These are phyloP conservation scores for Colletotrichum paranaense DNA, from an alignment of 2,329 filamentous ascomycete genomes.

Conservation along the genomic window DNA sequence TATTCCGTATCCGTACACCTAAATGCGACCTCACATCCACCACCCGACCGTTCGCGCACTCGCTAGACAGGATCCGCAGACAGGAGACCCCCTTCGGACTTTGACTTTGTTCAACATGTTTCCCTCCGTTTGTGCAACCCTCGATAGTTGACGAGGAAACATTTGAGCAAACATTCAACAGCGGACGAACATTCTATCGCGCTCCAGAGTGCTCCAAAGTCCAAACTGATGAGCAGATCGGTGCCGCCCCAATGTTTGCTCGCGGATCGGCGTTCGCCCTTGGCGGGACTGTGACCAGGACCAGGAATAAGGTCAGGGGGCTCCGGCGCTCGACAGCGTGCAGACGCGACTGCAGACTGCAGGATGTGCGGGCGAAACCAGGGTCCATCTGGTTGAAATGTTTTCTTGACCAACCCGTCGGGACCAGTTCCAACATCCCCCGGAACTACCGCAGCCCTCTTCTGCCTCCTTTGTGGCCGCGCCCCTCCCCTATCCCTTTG, in stretches of 20 bases:
- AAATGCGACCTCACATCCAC: slow-evolving; percentile 29
- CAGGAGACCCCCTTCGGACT: background rate
- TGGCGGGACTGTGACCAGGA: slow-evolving; percentile 12
- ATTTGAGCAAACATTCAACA: background rate
- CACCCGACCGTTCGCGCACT: background rate
- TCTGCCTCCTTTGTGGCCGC: slow-evolving; percentile 5
- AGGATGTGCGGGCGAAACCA: slow-evolving; percentile 14
- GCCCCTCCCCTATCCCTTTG: background rate
- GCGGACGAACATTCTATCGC: background rate
- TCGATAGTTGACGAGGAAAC: background rate
- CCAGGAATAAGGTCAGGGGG: slow-evolving; percentile 15
- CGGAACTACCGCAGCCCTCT: slow-evolving; percentile 16
- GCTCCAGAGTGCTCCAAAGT: background rate
- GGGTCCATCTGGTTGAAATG: slow-evolving; percentile 23
- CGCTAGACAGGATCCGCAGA: background rate
- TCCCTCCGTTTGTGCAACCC: background rate
- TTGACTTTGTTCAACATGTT: background rate
- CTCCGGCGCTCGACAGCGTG: slow-evolving; percentile 8
- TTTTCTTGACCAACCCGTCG: slow-evolving; percentile 32
- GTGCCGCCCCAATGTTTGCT: slow-evolving; percentile 17
- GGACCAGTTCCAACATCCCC: slow-evolving; percentile 25
- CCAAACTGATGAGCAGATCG: slow-evolving; percentile 16
- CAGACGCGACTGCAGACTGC: slow-evolving; percentile 8
- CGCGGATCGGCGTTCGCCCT: slow-evolving; percentile 23
- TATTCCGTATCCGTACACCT: background rate